A percentile compares a stretch with the other conserved stretches of the same genome.
Conservation (phyloP, 2,329 filamentous ascomycete genomes). For the Cladosporium halotolerans region DNA sequence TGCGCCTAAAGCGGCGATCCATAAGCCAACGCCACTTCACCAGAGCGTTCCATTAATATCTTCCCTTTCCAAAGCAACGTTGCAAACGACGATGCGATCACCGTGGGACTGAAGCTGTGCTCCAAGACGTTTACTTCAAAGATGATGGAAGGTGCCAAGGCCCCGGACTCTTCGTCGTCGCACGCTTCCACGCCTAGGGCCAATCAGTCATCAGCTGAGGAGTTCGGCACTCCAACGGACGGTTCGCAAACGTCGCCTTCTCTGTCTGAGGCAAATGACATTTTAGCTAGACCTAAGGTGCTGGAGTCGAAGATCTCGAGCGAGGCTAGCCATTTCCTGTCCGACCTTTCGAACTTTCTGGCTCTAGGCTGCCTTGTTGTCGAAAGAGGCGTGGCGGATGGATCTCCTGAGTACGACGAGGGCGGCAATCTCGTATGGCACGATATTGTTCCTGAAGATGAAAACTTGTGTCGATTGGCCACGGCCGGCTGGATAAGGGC, state of each 20-base stretch:
- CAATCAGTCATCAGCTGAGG: background rate
- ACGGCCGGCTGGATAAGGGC: constrained; percentile 20
- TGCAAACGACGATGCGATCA: no score
- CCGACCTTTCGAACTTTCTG: constrained; percentile 20
- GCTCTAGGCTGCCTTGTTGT: constrained; percentile 21
- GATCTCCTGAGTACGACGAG: background rate
- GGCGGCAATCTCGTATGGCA: background rate
- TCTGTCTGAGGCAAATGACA: background rate
- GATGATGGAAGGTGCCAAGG: background rate
- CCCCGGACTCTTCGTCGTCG: background rate
- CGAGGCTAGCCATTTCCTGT: constrained; percentile 1
- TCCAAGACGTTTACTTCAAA: no score
- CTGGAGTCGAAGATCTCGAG: background rate
- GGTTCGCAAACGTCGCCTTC: background rate
- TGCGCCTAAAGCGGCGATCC: no score
- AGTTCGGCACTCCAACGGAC: background rate
- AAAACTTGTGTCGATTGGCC: constrained; percentile 15
- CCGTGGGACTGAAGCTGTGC: no score
- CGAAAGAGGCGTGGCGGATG: background rate
- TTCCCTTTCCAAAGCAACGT: no score
- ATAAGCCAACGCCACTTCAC: no score
- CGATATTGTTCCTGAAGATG: constrained; percentile 1
- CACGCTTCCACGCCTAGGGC: background rate
- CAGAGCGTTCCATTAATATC: no score
- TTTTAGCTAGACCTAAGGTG: background rate